These are phyloP conservation scores for Plasmodiophora brassicae DNA, from an alignment of 208 protist species.

Conservation along the genomic window DNA sequence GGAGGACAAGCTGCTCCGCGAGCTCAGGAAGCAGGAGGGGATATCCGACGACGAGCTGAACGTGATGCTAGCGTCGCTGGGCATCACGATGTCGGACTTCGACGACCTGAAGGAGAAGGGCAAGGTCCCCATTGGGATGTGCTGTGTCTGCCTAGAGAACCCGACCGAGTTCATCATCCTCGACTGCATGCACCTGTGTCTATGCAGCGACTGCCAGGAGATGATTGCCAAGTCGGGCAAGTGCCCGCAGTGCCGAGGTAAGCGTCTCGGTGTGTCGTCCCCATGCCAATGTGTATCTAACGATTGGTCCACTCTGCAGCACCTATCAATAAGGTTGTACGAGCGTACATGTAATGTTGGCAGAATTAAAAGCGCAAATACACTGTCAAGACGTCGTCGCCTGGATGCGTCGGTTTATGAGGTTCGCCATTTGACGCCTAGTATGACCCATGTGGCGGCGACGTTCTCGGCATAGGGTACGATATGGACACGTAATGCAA, in stretches of 20 bases:
- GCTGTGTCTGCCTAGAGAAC: not conserved
- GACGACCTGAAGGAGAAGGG: not conserved
- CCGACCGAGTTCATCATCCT: not conserved
- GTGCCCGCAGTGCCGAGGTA: too few relatives aligned
- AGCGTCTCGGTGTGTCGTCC: too few relatives aligned
- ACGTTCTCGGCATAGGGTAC: constrained; percentile 1
- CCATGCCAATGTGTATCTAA: too few relatives aligned
- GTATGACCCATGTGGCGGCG: not conserved
- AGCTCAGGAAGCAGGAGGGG: not conserved
- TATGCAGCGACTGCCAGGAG: not conserved
- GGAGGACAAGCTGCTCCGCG: not conserved
- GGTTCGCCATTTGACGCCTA: not conserved
- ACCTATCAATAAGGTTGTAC: too few relatives aligned
- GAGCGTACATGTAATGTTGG: too few relatives aligned
- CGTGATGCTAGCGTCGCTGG: not conserved
- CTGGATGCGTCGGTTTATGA: too few relatives aligned
- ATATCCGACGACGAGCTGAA: not conserved
- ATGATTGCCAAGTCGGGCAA: too few relatives aligned
- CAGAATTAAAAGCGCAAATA: too few relatives aligned
- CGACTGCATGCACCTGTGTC: not conserved
- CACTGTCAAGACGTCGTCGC: too few relatives aligned
- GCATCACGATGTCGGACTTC: not conserved
- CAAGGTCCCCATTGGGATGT: not conserved
- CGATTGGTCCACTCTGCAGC: too few relatives aligned
- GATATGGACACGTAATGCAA: not conserved